Evolutionary conservation across 2,329 filamentous ascomycete species (phyloP), one percentile per base, ranked within the genome.

Genomic region (Fusarium liriodendri): DNA sequence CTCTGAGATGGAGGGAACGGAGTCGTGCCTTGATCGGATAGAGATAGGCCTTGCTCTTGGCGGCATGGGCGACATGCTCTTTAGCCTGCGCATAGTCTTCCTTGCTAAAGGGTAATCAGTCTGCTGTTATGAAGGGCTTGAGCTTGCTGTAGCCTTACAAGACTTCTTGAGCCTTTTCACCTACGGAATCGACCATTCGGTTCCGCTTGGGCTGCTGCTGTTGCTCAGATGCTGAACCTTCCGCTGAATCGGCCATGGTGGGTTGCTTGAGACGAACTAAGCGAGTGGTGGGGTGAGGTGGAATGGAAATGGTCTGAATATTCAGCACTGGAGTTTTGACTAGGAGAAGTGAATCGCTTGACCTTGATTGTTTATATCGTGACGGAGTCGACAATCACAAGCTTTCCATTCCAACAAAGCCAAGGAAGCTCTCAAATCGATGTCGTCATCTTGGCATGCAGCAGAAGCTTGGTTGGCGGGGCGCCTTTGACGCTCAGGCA

Each of bases 1-100:
- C 10, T 18, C 18, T 40, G 35, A 52, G 35, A 35, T 47, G 50
- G 42, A 42, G 66, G 45, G 27, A 35, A n/a, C 29, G 58, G 40
- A 22, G 52, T 62, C 70, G 35, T 80, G 89, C 87, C 86, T 89
- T 95, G 83, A 98, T 87, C 29, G 96, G 96, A 83, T 98, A 98
- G 72, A 97, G 83, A 80, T 97, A 98, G 27, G 95, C 90, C 59
- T 91, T 90, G 73, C 95, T 97, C 77, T 87, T 90, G 61, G 91
- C 89, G 35, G 94, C 94, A 78, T 94, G 90, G 45, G 87, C 84
- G 47, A 94, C 87, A 40, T 95, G 85, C 18, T 83, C 83, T 75
- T 86, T 90, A 64, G 93, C 89, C 72, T 91, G 90, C 70, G 89
- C 87, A 66, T 92, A 91, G 79, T 98, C 95, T 74, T 95, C 91